Evolutionary conservation across 2,329 filamentous ascomycete species (phyloP), one percentile per base, ranked within the genome.

Genomic region (Neofusicoccum ribis): DNA sequence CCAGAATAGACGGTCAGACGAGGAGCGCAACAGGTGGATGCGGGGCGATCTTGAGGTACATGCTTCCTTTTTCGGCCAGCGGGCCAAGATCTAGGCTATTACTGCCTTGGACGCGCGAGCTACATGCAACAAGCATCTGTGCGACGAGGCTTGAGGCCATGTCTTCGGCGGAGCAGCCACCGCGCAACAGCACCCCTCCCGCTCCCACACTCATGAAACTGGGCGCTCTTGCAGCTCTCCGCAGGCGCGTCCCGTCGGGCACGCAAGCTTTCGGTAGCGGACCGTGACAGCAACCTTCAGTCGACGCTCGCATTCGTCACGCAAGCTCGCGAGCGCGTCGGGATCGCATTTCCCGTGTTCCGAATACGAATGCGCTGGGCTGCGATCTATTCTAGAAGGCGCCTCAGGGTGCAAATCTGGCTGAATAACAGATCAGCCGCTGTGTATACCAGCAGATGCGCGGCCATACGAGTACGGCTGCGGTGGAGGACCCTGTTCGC

Each of bases 351-450:
- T 31, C 27, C 56, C 56, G 56, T 14, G n/a, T 23, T 36, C 56
- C 56, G 56, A 47, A 60, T 46, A 60, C 56, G 56, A 60, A 47
- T 47, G 56, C 43, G 56, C 41, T 46, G 31, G 7, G 23, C 41
- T 14, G 23, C 54, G 41, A 59, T 44, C n/a, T 2, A 3, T 60
- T 47, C 56, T 60, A 23, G 54, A 59, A 59, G 56, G 6, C 43
- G 56, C 56, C 56, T 47, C 56, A 37, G 56, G 56, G 41, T 34
- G 43, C 20, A 44, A 59, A 34, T 47, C 15, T 23, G 27, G 15
- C 37, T 56, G 52, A 11, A 37, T 20, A 17, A 34, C 50, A 39
- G 47, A 50, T 50, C 47, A 34, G 46, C 46, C 46, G 46, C 46
- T 27, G 3, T 23, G 5, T 12, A 11, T 14, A 6, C 3, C n/a